phyloP scores from a whole-genome alignment of 2,329 filamentous ascomycete species.

The Fusarium sp. region DNA sequence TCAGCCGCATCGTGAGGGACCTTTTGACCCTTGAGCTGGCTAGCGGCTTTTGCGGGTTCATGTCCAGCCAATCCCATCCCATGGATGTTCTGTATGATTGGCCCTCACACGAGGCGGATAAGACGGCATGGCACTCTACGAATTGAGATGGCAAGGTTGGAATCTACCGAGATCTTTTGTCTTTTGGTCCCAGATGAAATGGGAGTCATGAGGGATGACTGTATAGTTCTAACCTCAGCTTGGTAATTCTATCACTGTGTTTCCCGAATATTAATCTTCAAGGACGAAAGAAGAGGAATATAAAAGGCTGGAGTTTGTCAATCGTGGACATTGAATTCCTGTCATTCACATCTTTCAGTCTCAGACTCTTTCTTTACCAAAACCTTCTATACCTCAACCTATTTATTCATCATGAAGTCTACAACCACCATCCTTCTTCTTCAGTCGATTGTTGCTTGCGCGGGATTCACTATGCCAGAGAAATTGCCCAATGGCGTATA shows the following conservation, averaged over 20 bases:
- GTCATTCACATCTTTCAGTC: background rate
- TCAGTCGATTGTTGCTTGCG: background rate
- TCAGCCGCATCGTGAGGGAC: background rate
- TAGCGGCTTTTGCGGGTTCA: background rate
- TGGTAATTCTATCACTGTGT: fast-evolving
- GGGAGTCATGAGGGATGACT: background rate
- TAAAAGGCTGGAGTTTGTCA: background rate
- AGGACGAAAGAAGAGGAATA: background rate
- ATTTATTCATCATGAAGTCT: background rate
- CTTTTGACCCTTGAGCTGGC: background rate
- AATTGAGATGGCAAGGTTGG: background rate
- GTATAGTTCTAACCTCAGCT: background rate
- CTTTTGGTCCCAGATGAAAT: background rate
- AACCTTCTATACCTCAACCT: background rate
- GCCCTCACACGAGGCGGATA: background rate
- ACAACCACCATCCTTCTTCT: background rate
- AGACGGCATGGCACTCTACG: background rate
- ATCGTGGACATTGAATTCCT: background rate
- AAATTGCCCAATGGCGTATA: background rate
- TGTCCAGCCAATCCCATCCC: background rate
- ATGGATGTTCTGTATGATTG: background rate
- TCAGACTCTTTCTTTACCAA: background rate
- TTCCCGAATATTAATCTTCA: background rate
- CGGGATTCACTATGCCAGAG: background rate
- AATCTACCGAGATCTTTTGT: background rate